Conservation (phyloP, 1,139 yeast species). For the Kazachstania sp. region DNA sequence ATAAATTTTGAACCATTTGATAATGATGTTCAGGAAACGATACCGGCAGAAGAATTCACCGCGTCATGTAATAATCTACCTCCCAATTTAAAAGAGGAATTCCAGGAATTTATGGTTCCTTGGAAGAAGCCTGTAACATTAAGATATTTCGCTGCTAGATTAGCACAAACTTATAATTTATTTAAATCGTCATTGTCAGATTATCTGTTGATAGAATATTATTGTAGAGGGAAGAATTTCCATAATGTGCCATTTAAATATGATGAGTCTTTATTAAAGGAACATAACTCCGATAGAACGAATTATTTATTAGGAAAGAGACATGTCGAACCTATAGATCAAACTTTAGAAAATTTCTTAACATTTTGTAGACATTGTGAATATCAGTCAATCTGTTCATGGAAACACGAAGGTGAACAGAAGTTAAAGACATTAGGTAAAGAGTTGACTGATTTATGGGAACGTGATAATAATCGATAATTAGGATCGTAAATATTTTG, state of each 20-base stretch:
- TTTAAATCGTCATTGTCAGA: slow-evolving; percentile 34
- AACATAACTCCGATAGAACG: slow-evolving; percentile 33
- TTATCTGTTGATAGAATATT: slow-evolving; percentile 46
- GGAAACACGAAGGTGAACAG: slow-evolving; percentile 23
- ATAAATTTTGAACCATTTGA: slow-evolving; percentile 41
- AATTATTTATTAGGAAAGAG: slow-evolving; percentile 50
- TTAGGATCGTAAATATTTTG: no score
- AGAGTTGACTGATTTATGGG: slow-evolving; percentile 3
- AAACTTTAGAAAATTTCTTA: slow-evolving; percentile 29
- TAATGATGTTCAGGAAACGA: no score
- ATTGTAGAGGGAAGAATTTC: slow-evolving; percentile 36
- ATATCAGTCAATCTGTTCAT: slow-evolving; percentile 34
- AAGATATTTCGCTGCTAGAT: slow-evolving; percentile 47
- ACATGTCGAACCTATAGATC: slow-evolving; percentile 35
- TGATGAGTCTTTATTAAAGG: slow-evolving; percentile 27
- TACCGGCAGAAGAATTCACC: no score
- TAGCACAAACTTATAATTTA: slow-evolving; percentile 41
- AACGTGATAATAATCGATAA: not conserved
- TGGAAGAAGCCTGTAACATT: slow-evolving; percentile 54
- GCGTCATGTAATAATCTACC: not conserved
- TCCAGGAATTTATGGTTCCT: slow-evolving; percentile 22
- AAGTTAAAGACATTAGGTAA: slow-evolving; percentile 15
- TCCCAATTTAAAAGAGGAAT: slow-evolving; percentile 6
- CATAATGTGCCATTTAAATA: slow-evolving; percentile 35
- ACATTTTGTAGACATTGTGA: slow-evolving; percentile 48